Conservation (phyloP, 495 filamentous ascomycete species). For the Daldinia vernicosa region DNA sequence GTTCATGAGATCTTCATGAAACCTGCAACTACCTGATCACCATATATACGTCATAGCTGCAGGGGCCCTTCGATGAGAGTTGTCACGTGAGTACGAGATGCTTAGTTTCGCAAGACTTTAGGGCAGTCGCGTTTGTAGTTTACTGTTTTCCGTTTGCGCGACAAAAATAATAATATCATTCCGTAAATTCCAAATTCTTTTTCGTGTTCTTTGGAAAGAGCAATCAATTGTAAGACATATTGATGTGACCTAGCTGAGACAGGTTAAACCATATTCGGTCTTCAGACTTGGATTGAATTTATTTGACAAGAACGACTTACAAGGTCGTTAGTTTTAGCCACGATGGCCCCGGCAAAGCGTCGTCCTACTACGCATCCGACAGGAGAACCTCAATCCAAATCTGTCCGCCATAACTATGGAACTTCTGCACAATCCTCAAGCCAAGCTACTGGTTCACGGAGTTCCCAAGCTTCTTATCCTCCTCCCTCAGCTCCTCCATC, state of each 20-base stretch:
- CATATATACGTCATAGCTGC: not conserved
- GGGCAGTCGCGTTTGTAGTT: not conserved
- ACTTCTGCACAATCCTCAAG: slow-evolving; percentile 21
- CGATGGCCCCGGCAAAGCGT: slow-evolving; percentile 30
- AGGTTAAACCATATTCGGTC: not conserved
- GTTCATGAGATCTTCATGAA: not conserved
- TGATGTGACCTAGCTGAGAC: not conserved
- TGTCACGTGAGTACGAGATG: not conserved
- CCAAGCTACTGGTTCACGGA: slow-evolving; percentile 9
- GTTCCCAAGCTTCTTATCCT: slow-evolving; percentile 26
- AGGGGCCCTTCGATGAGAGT: not conserved
- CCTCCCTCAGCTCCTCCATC: slow-evolving; percentile 17
- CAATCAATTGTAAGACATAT: not conserved
- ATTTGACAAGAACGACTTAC: not conserved
- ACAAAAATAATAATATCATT: not conserved
- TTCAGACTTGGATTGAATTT: not conserved
- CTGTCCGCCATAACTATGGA: slow-evolving; percentile 41
- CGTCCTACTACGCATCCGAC: not conserved
- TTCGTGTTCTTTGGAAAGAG: not conserved
- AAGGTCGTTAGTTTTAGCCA: not conserved
- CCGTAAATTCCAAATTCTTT: not conserved
- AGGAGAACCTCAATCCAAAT: slow-evolving; percentile 18
- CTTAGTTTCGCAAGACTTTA: not conserved
- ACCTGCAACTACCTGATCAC: not conserved
- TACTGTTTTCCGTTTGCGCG: not conserved